Base-by-base conservation (phyloP, 1,139 yeast genomes). In the Kodamaea arcana region DNA sequence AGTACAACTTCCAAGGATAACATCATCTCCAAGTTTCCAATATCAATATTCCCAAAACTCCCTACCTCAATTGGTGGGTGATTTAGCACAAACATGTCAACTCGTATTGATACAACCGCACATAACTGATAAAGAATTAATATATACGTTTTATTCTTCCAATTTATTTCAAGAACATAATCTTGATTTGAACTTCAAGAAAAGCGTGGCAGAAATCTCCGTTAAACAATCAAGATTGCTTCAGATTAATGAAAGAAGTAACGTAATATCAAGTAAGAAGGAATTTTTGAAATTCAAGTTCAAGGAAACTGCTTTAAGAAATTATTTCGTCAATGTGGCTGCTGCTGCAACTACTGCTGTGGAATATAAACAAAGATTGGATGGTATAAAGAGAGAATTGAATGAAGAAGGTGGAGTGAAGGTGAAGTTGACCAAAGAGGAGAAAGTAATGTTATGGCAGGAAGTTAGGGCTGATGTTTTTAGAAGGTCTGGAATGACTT, bases 301-400 rank as follows among this genome's bases (percentile, higher is more conserved):
- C 43, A 70, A 68, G 48, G 70, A 68, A 37, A 65, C 72, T 20
- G 78, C 78, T 7, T 50, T 74, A 15, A 48, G 78, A 35, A 73
- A 74, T 50, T 74, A 71, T 42, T 54, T 74, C 37, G 59, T 74
- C 14, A 74, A 74, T 48, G 55, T 74, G 37, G 72, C 77, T 5
- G 78, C 78, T 4, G 80, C 79, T 2, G 74, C 78, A 3, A 72
- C 77, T 23, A 74, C 80, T 0, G 72, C 76, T 4, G 62, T 68
- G 40, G 80, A 74, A 44, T 74, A 71, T 47, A 69, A 71, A 42
- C 44, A 62, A 26, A 60, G 62, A 42, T 45, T 64, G 13, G 67
- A 62, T 36, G 58, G 52, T n/a, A 41, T 63, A 31, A 68, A 68
- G 42, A 44, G 49, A 30, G 44, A 49, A 20, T 42, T 62, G 33